Percentiles rank a stretch among this genome's conserved stretches.
Evolutionary conservation across 2,329 filamentous ascomycete genomes (phyloP).

Genomic region (Clonostachys rhizophaga): DNA sequence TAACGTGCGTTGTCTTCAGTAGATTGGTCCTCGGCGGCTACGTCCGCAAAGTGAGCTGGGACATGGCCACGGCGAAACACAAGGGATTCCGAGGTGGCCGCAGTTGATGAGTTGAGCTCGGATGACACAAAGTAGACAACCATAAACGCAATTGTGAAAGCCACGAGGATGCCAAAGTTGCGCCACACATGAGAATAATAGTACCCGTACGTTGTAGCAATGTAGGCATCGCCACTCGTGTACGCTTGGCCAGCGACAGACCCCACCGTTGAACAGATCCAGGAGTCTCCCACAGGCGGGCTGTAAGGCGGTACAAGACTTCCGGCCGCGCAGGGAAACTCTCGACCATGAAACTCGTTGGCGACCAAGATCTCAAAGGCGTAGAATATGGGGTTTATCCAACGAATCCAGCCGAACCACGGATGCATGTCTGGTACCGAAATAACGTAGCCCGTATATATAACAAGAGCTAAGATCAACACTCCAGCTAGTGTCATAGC

Average conservation of each 20-base stretch:
- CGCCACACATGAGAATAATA: conserved; percentile 56
- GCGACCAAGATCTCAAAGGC: conserved; percentile 68
- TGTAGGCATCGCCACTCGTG: conserved; percentile 59
- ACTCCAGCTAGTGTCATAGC: conserved; percentile 49
- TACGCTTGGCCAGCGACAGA: conserved; percentile 45
- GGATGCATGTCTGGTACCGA: conserved; percentile 54
- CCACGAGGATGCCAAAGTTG: conserved; percentile 65
- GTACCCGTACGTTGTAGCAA: conserved; percentile 51
- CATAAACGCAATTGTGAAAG: conserved; percentile 61
- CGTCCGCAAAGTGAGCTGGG: conserved; percentile 30
- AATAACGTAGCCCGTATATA: conserved; percentile 54
- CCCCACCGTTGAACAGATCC: conserved; percentile 49
- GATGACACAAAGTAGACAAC: conserved; percentile 56
- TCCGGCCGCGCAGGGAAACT: conserved; percentile 47
- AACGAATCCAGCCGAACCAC: conserved; percentile 75
- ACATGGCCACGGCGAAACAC: conserved; percentile 58
- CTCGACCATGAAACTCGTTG: conserved; percentile 63
- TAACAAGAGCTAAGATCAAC: conserved; percentile 55
- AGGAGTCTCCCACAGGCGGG: conserved; percentile 34
- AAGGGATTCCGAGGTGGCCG: conserved; percentile 61
- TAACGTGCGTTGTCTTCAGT: conserved; percentile 5
- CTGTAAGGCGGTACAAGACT: conserved; percentile 34
- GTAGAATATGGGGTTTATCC: conserved; percentile 69
- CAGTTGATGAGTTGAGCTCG: conserved; percentile 60
- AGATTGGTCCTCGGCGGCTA: conserved; percentile 8